Conservation (phyloP, 1,284 basidiomycete genomes). For the Leccinum solheimii region DNA sequence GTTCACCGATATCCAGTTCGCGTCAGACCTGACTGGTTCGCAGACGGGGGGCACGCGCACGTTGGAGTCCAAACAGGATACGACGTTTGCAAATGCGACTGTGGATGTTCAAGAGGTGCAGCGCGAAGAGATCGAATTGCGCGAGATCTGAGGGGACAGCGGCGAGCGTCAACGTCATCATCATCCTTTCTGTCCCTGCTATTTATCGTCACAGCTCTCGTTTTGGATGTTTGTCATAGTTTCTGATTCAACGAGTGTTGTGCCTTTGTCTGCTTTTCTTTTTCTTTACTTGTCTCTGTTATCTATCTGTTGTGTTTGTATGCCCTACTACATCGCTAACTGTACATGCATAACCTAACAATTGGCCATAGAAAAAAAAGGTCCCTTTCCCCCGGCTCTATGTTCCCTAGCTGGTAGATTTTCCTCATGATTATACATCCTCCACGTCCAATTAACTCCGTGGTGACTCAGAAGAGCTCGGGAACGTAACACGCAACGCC, state of each 20-base stretch:
- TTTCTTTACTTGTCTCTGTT: background rate
- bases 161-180: background rate
- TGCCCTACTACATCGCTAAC: background rate
- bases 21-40: slow-evolving; percentile 17
- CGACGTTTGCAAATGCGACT: background rate
- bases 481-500: background rate
- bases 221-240: background rate
- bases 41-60: background rate
- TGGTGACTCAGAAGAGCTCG: background rate
- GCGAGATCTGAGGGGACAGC: slow-evolving; percentile 59
- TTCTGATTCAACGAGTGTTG: background rate
- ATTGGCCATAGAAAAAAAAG: background rate
- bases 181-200: background rate
- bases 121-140: slow-evolving; percentile 64
- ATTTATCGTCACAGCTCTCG: background rate
- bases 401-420: background rate
- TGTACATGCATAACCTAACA: background rate
- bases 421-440: background rate
- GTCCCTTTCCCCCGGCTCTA: background rate
- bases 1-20: slow-evolving; percentile 32
- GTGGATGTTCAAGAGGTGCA: slow-evolving; percentile 21
- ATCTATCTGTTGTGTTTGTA: background rate
- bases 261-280: background rate
- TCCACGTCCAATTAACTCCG: background rate
- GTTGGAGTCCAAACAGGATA: slow-evolving; percentile 16